Evolutionary conservation across 1,284 basidiomycete species (phyloP).

Genomic region (Irpex sp.): DNA sequence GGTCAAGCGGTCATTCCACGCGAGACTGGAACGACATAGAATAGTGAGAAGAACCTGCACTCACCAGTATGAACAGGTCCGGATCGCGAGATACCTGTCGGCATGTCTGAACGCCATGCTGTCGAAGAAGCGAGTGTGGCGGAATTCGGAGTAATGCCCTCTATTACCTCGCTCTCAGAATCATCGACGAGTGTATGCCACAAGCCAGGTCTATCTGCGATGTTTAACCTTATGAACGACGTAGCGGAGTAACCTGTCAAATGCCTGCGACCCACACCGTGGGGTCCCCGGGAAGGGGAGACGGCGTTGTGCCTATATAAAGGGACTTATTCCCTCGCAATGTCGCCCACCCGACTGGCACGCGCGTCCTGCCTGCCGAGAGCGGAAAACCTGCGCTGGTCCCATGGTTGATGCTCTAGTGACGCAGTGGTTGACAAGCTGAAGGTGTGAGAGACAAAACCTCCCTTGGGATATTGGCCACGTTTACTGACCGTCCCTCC

Average conservation of each 20-base stretch:
- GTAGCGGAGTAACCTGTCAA: slow-evolving; percentile 26
- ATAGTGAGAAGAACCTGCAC: neutral
- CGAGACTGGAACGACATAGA: neutral
- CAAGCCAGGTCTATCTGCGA: slow-evolving; percentile 16
- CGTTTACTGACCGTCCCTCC: slow-evolving; percentile 11
- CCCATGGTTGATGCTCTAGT: slow-evolving; percentile 6
- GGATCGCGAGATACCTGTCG: neutral
- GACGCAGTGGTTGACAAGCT: slow-evolving; percentile 12
- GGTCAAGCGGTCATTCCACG: neutral
- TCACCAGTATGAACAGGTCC: neutral
- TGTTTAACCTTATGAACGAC: slow-evolving; percentile 23
- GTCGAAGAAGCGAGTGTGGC: neutral
- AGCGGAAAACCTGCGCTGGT: slow-evolving; percentile 2
- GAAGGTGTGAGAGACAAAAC: slow-evolving; percentile 24
- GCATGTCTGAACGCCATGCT: neutral
- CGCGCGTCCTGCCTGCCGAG: neutral
- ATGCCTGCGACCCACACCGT: neutral
- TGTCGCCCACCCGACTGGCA: neutral
- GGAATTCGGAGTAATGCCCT: slow-evolving; percentile 15
- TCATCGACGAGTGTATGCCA: neutral
- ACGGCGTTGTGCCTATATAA: slow-evolving; percentile 10
- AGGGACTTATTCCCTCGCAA: slow-evolving; percentile 10
- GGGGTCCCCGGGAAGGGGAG: slow-evolving; percentile 14
- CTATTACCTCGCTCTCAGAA: slow-evolving; percentile 14
- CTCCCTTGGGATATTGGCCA: slow-evolving; percentile 16